These are phyloP conservation scores for Vitrella brassicaformis DNA, from an alignment of 73 alveolate genomes.

Conservation along the genomic window DNA sequence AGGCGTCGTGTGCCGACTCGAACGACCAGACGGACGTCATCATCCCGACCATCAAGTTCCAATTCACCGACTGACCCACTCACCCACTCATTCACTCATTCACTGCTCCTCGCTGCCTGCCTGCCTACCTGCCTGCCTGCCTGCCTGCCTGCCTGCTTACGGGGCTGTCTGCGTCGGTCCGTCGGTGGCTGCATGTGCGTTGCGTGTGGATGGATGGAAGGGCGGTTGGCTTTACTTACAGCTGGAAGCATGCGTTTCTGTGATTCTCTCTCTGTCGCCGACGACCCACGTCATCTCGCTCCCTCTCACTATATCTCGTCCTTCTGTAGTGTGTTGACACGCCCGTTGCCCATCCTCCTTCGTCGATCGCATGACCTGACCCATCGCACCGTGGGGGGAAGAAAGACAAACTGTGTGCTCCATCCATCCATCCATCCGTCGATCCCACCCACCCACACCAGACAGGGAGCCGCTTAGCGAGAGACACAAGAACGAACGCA, in stretches of 20 bases:
- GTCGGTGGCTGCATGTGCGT: neutral
- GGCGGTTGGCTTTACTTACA: neutral
- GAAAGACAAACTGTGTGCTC: neutral
- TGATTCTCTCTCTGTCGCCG: neutral
- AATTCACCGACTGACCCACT: slow-evolving; percentile 4
- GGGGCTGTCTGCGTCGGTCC: neutral
- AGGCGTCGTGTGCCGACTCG: neutral
- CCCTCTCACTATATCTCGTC: neutral
- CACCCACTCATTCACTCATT: neutral
- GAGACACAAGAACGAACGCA: neutral
- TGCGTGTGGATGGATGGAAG: neutral
- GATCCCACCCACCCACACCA: neutral
- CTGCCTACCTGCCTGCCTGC: neutral
- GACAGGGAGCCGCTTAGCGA: neutral
- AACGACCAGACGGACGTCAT: slow-evolving; percentile 18
- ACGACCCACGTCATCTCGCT: neutral
- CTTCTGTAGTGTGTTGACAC: too few species aligned
- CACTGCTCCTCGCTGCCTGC: neutral
- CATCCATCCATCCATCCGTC: neutral
- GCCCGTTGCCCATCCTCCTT: too few species aligned
- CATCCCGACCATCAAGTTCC: slow-evolving; percentile 31
- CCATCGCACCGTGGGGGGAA: neutral
- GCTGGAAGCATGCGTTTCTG: neutral
- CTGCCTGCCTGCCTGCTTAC: neutral
- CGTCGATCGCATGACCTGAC: too few species aligned